phyloP scores from a whole-genome alignment of 352 stramenopile species.

The Pythium apleroticum region DNA sequence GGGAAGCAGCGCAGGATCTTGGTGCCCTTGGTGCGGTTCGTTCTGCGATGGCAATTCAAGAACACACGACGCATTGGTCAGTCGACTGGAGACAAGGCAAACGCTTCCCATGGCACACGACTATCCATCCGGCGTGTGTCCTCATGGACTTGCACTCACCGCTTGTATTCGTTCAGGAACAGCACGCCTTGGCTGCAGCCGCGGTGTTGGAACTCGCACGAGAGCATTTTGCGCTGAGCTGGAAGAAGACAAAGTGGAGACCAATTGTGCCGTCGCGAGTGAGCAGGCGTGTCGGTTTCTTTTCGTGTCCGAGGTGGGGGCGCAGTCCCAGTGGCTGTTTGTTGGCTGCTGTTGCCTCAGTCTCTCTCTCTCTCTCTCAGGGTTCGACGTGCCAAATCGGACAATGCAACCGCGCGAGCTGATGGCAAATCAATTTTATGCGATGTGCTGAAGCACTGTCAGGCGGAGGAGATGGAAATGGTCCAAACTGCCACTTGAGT shows the following conservation, averaged over 20 bases:
- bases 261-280: too few species aligned
- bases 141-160: slow-evolving; percentile 29
- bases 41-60: slow-evolving; percentile 30
- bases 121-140: slow-evolving; percentile 5
- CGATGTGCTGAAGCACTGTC: neutral
- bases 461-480: neutral
- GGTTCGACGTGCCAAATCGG: neutral
- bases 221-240: slow-evolving; percentile 18
- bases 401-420: neutral
- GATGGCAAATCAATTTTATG: neutral
- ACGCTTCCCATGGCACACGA: neutral
- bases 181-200: slow-evolving; percentile 41
- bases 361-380: neutral
- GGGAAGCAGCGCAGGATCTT: slow-evolving; percentile 78
- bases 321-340: neutral
- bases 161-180: slow-evolving; percentile 62
- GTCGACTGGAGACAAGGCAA: slow-evolving; percentile 1
- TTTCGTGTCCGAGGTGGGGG: neutral
- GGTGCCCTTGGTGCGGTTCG: slow-evolving; percentile 50
- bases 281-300: neutral
- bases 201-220: slow-evolving; percentile 43
- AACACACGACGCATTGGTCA: neutral
- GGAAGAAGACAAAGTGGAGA: neutral
- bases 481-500: neutral
- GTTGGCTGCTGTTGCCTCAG: neutral